These are phyloP conservation scores for Debaryomyces psychrophilus DNA, from an alignment of 1,139 yeast genomes.

Conservation along the genomic window DNA sequence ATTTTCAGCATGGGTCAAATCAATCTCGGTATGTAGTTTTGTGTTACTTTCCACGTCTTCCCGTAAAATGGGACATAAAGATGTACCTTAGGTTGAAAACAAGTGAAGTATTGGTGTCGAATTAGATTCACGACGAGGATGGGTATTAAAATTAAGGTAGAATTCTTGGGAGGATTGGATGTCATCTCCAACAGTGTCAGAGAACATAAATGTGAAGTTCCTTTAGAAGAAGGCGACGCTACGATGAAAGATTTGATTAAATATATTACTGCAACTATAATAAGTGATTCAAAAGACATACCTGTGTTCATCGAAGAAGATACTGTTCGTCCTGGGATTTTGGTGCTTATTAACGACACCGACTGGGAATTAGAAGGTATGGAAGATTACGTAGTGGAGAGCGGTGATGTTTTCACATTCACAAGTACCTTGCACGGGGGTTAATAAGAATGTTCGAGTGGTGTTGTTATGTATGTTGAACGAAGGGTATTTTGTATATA, in stretches of 20 bases:
- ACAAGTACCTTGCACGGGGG: conserved; percentile 97
- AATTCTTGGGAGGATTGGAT: conserved; percentile 70
- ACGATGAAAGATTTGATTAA: conserved; percentile 61
- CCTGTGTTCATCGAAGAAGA: conserved; percentile 83
- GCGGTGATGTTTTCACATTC: conserved; percentile 79
- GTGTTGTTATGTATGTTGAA: neutral
- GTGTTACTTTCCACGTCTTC: conserved; percentile 4
- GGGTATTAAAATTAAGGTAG: conserved; percentile 41
- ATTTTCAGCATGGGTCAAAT: conserved; percentile 6
- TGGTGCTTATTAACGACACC: conserved; percentile 88
- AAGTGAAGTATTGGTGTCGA: neutral
- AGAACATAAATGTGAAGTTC: conserved; percentile 48
- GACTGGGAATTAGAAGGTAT: conserved; percentile 97
- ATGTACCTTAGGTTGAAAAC: neutral
- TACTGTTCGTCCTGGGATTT: conserved; percentile 83
- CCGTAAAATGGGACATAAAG: neutral
- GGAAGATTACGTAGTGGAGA: conserved; percentile 73
- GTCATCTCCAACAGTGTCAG: conserved; percentile 59
- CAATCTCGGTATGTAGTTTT: conserved; percentile 1
- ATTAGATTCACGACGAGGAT: conserved; percentile 13
- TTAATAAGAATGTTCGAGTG: conserved; percentile 28
- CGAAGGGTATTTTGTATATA: neutral
- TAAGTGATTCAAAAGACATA: conserved; percentile 62
- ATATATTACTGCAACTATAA: conserved; percentile 56
- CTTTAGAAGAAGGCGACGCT: conserved; percentile 46